Conservation (phyloP, 1,284 basidiomycete genomes). For the Trichosporon faecale region DNA sequence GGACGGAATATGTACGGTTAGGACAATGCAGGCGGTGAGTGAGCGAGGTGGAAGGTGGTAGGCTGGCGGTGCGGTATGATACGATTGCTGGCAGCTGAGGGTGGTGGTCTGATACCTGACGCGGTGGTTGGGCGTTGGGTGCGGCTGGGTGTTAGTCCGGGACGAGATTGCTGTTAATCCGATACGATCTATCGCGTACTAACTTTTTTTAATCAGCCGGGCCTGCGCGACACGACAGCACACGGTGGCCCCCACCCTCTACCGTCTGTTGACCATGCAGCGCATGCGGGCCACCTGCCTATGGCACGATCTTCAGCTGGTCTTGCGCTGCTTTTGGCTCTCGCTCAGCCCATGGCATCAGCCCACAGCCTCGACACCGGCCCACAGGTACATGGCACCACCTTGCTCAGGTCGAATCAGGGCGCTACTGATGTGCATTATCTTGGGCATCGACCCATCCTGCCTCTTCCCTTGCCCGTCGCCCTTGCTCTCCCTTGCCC, state of each 20-base stretch:
- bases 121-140: background rate
- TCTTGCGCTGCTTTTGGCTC: background rate
- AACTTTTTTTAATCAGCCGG: slow-evolving; percentile 11
- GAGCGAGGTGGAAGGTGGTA: background rate
- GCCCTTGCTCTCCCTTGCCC: background rate
- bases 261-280: too few species aligned
- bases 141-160: background rate
- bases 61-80: background rate
- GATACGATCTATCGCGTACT: slow-evolving; percentile 1
- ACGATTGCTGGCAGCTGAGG: background rate
- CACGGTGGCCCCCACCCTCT: too few species aligned
- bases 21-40: background rate
- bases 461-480: background rate
- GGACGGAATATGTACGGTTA: background rate
- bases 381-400: background rate
- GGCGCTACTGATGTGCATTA: slow-evolving; percentile 4
- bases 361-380: background rate
- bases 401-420: slow-evolving; percentile 1
- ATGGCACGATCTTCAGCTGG: background rate
- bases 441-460: slow-evolving; percentile 1
- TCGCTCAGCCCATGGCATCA: background rate
- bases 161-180: background rate
- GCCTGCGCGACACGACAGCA: background rate
- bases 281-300: background rate
- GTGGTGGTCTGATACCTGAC: background rate